Evolutionary conservation across 345 rosid species (phyloP), one percentile per base, ranked within the genome.

Genomic region (Murraya koenigii): DNA sequence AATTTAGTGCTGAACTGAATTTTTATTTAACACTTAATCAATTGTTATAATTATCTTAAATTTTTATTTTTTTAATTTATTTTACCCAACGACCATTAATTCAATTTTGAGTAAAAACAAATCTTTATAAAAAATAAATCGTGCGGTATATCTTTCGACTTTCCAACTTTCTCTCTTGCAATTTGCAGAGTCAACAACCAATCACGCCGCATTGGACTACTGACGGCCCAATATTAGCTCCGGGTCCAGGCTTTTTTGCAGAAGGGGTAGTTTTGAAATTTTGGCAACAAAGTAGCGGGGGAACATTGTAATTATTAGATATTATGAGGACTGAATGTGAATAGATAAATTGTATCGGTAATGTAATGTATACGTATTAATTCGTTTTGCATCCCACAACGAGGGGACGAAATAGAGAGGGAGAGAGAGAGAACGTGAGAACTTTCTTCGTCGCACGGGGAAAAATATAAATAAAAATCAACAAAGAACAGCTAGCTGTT

Each of bases 361-460:
- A 1, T 2, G 13, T 44, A 33, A 32, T n/a, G n/a, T n/a, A n/a
- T n/a, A n/a, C n/a, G n/a, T n/a, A 67, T 67, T n/a, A 67, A 67
- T 25, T 17, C 22, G 56, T 52, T 17, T 17, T 36, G 56, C 76
- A 38, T 73, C 35, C 56, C 38, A 35, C 33, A 36, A 72, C 13
- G 33, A 35, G 30, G 63, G 67, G 62, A 54, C 41, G 66, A 49
- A 23, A 47, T 3, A 30, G 72, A 69, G 36, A 23, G 8, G 33
- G 62, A n/a, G 64, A 55, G 61, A 69, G 38, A 71, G 75, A 58
- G 26, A 60, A 54, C 74, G 74, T 71, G 41, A 71, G 44, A 54
- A n/a, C 15, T 73, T 73, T 39, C 32, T 72, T 25, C 52, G n/a
- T 38, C 67, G 60, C 76, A 38, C 17, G 35, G 11, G 7, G 23